A percentile compares a stretch with the other conserved stretches of the same genome.
Evolutionary conservation across 179 eudicot genomes (phyloP).

Genomic region (Spinacia oleracea): DNA sequence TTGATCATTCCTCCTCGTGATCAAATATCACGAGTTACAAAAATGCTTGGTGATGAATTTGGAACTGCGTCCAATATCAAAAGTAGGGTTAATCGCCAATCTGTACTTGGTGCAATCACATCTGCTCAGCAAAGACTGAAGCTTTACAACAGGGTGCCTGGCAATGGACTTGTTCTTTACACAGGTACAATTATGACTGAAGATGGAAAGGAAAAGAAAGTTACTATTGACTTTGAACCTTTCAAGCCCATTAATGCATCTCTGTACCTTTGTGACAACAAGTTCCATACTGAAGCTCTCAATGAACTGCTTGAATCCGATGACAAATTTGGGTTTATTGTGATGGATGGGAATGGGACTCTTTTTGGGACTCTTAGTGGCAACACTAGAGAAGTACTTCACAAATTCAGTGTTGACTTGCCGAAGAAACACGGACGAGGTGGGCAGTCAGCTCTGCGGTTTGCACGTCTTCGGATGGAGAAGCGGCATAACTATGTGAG

Average conservation of each 20-base stretch:
- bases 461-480: constrained; percentile 30
- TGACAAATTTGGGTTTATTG: constrained; percentile 30
- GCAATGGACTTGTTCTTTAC: constrained; percentile 33
- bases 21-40: constrained; percentile 26
- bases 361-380: constrained; percentile 36
- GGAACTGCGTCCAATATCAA: constrained; percentile 36
- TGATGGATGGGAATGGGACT: constrained; percentile 37
- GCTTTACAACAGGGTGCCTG: constrained; percentile 32
- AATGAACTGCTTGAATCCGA: constrained; percentile 31
- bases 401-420: constrained; percentile 29
- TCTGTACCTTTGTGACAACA: constrained; percentile 32
- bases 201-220: constrained; percentile 34
- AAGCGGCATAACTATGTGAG: constrained; percentile 30
- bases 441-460: constrained; percentile 32
- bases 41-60: constrained; percentile 30
- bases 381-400: constrained; percentile 29
- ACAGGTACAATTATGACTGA: constrained; percentile 28
- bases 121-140: constrained; percentile 38
- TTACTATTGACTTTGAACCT: constrained; percentile 32
- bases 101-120: constrained; percentile 33
- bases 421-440: constrained; percentile 31
- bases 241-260: constrained; percentile 30
- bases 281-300: constrained; percentile 31
- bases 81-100: constrained; percentile 34
- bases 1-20: constrained; percentile 33